These are phyloP conservation scores for Tylopilus plumbeoviolaceoides DNA, from an alignment of 768 basidiomycete species.

Conservation along the genomic window DNA sequence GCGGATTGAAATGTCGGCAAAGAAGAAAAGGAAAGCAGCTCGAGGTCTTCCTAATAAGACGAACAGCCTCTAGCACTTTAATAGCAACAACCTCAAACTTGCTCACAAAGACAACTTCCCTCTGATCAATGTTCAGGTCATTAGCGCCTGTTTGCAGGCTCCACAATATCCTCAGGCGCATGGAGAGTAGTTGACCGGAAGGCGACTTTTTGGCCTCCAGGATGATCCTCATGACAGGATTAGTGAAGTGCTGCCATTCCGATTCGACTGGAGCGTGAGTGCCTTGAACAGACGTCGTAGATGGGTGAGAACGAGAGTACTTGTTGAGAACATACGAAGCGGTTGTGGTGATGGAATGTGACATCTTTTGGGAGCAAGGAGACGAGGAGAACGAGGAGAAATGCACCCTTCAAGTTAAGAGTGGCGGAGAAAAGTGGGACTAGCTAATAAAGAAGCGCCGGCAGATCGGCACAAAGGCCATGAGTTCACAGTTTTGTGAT, in stretches of 20 bases:
- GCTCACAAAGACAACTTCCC: slow-evolving; percentile 66
- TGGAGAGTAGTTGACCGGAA: slow-evolving; percentile 53
- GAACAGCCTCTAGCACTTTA: not conserved
- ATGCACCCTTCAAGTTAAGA: not conserved
- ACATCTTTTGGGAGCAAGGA: slow-evolving; percentile 12
- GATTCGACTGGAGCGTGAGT: slow-evolving; percentile 26
- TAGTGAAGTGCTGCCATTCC: slow-evolving; percentile 79
- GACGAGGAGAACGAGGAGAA: not conserved
- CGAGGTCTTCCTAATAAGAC: slow-evolving; percentile 64
- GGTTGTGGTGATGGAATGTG: slow-evolving; percentile 48
- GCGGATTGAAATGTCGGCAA: slow-evolving; percentile 29
- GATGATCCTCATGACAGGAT: slow-evolving; percentile 59
- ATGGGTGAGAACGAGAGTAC: slow-evolving; percentile 65
- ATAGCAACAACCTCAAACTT: not conserved
- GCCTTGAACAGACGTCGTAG: slow-evolving; percentile 8
- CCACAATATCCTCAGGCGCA: slow-evolving; percentile 66
- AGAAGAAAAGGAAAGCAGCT: slow-evolving; percentile 64
- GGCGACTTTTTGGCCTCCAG: slow-evolving; percentile 56
- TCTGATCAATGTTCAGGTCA: slow-evolving; percentile 39
- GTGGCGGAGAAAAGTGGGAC: no score
- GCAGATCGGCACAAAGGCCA: not conserved
- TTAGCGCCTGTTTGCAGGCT: slow-evolving; percentile 39
- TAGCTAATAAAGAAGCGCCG: not conserved
- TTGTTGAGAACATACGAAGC: slow-evolving; percentile 55
- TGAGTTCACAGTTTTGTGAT: not conserved